A percentile compares a stretch with the other conserved stretches of the same genome.
phyloP scores from a whole-genome alignment of 495 filamentous ascomycete genomes.

The Penicillium lagena region DNA sequence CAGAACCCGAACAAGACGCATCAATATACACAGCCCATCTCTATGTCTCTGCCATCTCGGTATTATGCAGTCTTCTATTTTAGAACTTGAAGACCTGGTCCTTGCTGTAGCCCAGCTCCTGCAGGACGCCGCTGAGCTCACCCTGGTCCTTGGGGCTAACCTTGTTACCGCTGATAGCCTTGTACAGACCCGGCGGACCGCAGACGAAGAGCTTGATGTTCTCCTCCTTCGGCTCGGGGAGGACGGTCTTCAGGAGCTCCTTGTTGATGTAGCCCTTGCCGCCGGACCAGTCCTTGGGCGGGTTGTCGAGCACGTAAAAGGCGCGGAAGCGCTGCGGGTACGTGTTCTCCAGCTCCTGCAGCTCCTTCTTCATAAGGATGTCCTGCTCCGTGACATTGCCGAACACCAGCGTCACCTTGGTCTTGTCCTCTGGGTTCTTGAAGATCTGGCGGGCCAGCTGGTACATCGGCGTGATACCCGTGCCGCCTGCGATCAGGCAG shows the following conservation, averaged over 20 bases:
- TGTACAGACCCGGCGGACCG: constrained; percentile 88
- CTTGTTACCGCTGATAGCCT: constrained; percentile 84
- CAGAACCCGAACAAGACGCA: constrained; percentile 4
- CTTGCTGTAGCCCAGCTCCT: constrained; percentile 83
- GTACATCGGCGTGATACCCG: constrained; percentile 91
- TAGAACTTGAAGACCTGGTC: constrained; percentile 99
- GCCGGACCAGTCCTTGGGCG: constrained; percentile 73
- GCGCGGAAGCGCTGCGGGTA: constrained; percentile 89
- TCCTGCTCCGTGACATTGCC: constrained; percentile 83
- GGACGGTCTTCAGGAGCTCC: constrained; percentile 84
- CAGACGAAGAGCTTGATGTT: constrained; percentile 93
- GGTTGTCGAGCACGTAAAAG: constrained; percentile 83
- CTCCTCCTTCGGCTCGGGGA: constrained; percentile 80
- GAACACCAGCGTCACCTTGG: constrained; percentile 91
- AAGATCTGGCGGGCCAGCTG: constrained; percentile 83
- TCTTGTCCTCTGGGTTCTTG: constrained; percentile 92
- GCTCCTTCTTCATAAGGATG: constrained; percentile 80
- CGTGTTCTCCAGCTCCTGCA: constrained; percentile 77
- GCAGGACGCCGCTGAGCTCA: constrained; percentile 74
- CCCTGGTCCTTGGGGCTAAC: constrained; percentile 87
- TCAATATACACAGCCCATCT: constrained; percentile 11
- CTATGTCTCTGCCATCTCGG: constrained; percentile 2
- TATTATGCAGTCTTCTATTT: constrained; percentile 15
- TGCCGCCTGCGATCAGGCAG: constrained; percentile 87
- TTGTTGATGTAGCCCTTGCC: constrained; percentile 75